Conservation (phyloP, 768 basidiomycete species). For the Suillus placidus region DNA sequence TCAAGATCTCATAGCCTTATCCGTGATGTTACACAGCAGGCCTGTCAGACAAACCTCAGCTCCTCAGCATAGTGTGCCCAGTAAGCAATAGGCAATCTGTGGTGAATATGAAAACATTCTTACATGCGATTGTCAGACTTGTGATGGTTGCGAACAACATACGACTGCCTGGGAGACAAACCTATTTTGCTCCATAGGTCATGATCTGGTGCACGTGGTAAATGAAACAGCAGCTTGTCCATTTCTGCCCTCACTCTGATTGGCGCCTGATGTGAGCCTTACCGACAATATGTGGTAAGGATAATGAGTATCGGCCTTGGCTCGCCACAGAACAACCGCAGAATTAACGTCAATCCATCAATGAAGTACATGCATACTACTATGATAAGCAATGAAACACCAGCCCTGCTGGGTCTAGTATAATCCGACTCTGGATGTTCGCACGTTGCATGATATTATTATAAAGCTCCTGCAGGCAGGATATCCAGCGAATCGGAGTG, state of each 20-base stretch:
- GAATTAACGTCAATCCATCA: not conserved
- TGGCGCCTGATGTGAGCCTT: not conserved
- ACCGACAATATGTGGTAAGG: not conserved
- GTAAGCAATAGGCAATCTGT: not conserved
- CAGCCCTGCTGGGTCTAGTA: not conserved
- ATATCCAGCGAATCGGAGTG: not conserved
- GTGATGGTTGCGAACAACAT: not conserved
- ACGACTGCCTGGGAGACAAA: not conserved
- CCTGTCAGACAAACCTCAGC: not conserved
- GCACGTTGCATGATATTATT: not conserved
- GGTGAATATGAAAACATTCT: not conserved
- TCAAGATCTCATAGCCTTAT: not conserved
- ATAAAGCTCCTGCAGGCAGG: not conserved
- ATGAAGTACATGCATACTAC: not conserved
- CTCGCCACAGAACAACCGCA: not conserved
- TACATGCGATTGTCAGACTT: not conserved
- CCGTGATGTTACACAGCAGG: not conserved
- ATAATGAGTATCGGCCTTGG: not conserved
- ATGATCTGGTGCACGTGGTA: not conserved
- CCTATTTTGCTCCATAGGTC: not conserved
- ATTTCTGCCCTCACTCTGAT: not conserved
- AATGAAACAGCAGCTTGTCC: not conserved
- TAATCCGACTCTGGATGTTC: not conserved
- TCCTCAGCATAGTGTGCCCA: not conserved
- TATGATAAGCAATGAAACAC: not conserved